Evolutionary conservation across 768 basidiomycete genomes (phyloP).

Genomic region (Rhizopogon vinicolor): DNA sequence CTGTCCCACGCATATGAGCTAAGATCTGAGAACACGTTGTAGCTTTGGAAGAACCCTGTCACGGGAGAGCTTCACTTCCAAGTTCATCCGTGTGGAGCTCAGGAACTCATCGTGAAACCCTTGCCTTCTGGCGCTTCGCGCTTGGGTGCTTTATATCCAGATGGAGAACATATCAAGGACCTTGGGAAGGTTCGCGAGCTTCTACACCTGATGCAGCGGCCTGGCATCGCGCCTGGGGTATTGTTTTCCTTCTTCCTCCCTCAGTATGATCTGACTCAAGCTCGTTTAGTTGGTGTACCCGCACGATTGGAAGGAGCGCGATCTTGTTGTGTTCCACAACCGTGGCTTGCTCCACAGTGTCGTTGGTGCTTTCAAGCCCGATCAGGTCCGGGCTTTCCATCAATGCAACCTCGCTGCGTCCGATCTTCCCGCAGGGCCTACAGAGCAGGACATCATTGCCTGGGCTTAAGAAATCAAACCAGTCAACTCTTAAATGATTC

Average conservation of each 20-base stretch:
- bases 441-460: conserved; percentile 36
- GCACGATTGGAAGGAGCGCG: conserved; percentile 75
- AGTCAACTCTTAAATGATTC: not conserved
- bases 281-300: conserved; percentile 68
- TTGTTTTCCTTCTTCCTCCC: not conserved
- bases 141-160: conserved; percentile 72
- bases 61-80: conserved; percentile 83
- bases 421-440: conserved; percentile 44
- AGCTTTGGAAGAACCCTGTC: conserved; percentile 92
- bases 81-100: conserved; percentile 79
- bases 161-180: conserved; percentile 74
- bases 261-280: not conserved
- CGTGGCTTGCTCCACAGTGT: conserved; percentile 64
- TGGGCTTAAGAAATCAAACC: conserved; percentile 31
- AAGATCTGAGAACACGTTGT: conserved; percentile 1
- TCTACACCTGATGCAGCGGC: conserved; percentile 83
- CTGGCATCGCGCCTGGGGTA: conserved; percentile 78
- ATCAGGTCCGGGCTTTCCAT: conserved; percentile 47
- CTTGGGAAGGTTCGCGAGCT: conserved; percentile 67
- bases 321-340: conserved; percentile 71
- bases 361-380: conserved; percentile 55
- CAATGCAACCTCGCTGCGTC: conserved; percentile 57
- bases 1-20: not conserved
- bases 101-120: conserved; percentile 67
- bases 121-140: conserved; percentile 56